phyloP scores from a whole-genome alignment of 1,139 yeast species.

The Meyerozyma sp. region DNA sequence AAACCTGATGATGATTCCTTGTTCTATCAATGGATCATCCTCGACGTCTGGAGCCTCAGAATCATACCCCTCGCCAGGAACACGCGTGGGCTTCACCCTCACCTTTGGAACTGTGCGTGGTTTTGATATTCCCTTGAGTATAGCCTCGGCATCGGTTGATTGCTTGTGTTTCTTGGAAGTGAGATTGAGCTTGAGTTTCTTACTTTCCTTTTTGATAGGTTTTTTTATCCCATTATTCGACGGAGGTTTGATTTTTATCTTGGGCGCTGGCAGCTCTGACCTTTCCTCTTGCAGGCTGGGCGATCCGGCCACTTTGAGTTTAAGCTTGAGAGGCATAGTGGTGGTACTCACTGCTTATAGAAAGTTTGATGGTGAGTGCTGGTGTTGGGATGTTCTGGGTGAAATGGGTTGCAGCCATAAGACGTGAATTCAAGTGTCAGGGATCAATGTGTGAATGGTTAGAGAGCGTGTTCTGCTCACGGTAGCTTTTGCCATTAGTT shows the following conservation, averaged over 20 bases:
- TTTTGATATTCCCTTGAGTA: not conserved
- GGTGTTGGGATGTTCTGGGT: not conserved
- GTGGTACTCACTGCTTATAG: not conserved
- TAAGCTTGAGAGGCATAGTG: conserved; percentile 18
- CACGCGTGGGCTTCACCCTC: conserved; percentile 74
- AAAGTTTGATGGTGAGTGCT: not conserved
- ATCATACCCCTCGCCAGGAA: conserved; percentile 95
- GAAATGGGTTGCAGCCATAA: not conserved
- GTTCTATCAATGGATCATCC: conserved; percentile 90
- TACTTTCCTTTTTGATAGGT: conserved; percentile 7
- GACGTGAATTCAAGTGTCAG: too few relatives aligned
- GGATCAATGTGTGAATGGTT: too few relatives aligned
- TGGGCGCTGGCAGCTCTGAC: conserved; percentile 9
- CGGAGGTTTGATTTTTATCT: conserved; percentile 16
- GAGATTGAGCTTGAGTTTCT: conserved; percentile 19
- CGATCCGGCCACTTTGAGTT: conserved; percentile 16
- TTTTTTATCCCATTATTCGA: conserved; percentile 6
- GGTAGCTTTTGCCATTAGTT: too few relatives aligned
- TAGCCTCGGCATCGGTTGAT: not conserved
- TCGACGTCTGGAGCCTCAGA: conserved; percentile 96
- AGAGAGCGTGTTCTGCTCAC: too few relatives aligned
- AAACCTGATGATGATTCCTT: conserved; percentile 76
- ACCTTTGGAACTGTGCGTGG: conserved; percentile 49
- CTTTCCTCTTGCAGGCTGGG: conserved; percentile 1
- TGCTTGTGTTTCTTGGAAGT: conserved; percentile 5